Evolutionary conservation across 495 filamentous ascomycete genomes (phyloP), one percentile per base, ranked within the genome.

Genomic region (Margaritispora aquatica): DNA sequence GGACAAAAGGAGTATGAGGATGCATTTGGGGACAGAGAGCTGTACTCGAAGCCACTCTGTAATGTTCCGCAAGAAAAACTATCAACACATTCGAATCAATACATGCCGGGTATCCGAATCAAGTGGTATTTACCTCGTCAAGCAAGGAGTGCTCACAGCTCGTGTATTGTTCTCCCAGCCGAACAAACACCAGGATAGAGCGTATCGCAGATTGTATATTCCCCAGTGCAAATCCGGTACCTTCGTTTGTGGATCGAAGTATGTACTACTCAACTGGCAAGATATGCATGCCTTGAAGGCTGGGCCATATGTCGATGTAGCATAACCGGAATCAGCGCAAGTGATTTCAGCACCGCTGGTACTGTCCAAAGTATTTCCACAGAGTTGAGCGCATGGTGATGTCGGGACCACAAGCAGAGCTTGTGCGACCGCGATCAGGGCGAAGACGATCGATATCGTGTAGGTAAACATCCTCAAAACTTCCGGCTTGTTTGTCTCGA

Each of bases 141-240:
- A 49, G 41, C 66, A 68, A 4, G 66, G 63, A 3, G 61, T 63
- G 54, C 34, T 41, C 5, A 19, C 51, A 27, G 53, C 51, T 21
- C 31, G 31, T 21, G 63, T 55, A 34, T 69, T 66, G 55, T 64
- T 62, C 10, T 56, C 57, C 49, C 66, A 74, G 36, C 68, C 68
- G 51, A 66, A 77, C 20, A 75, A 54, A 55, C 75, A 77, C 23
- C 69, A 71, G 46, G 70, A 70, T 10, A 76, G 61, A 1, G 75
- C 69, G 55, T 72, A 76, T 59, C 75, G 69, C 20, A 77, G 27
- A 44, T 77, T 77, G 54, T 76, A 87, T 20, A 88, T 70, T 21
- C 71, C 84, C 81, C 81, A 86, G 64, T 78, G 72, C 0, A 83
- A 67, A 65, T 88, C 84, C 3, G 77, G 76, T 66, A 83, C 75